Base-by-base conservation (phyloP, 352 stramenopile genomes). In the Pythium aristosporum region DNA sequence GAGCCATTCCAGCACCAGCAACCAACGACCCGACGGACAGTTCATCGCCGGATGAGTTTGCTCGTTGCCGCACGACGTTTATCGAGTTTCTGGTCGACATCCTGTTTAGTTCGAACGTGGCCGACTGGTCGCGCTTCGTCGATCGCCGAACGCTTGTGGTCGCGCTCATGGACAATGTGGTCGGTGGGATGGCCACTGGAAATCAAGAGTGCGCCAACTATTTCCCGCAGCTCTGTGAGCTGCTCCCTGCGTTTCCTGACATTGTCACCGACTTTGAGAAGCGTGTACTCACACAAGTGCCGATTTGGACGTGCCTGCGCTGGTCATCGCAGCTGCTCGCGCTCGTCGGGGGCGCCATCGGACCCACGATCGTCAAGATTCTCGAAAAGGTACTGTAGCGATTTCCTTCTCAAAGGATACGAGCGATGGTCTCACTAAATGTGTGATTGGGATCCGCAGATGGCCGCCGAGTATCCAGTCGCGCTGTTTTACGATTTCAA, bases 401-500 rank as follows among this genome's bases (percentile, higher is more conserved):
- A 47, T 21, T 10, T 21, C 15, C 16, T 16, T 32, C 32, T 1
- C 13, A 16, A n/a, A 8, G 12, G n/a, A 30, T 11, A 30, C 6
- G 44, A 32, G 1, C 5, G 10, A 30, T 9, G n/a, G 13, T 13
- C 44, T 50, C 41, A 47, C 28, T 32, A 1, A 15, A 25, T 49
- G 5, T 51, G 50, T 21, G 0, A 46, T 11, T 55, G 46, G 28
- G 39, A 23, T 13, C 23, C 28, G 25, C 49, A 92, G 85, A 85
- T 93, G 65, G 86, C 86, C 2, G 69, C 71, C 8, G 77, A 91
- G 58, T 95, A 91, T 55, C 80, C 84, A 5, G 70, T 68, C 9
- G 82, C 86, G 11, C 67, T 95, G 7, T 94, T 92, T 49, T 95
- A 92, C 58, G 86, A 95, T 46, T 95, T 91, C 62, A 87, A 84